phyloP scores from a whole-genome alignment of 805 yeast species.

The Soucietia sequanensis region DNA sequence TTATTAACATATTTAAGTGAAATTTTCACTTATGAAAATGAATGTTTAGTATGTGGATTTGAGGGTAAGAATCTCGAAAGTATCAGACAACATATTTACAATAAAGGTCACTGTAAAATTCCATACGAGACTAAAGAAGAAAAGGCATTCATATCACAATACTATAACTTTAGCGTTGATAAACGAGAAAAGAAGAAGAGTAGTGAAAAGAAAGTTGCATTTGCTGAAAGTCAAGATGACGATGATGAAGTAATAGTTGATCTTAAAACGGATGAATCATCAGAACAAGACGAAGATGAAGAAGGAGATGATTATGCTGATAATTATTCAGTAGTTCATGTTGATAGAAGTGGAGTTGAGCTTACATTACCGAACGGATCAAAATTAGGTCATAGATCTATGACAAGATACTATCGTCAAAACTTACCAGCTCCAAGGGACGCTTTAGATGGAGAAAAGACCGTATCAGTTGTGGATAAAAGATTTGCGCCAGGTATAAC shows the following conservation, averaged over 20 bases:
- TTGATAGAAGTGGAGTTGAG: slow-evolving; percentile 63
- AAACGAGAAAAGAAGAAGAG: slow-evolving; percentile 8
- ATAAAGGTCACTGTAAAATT: slow-evolving; percentile 46
- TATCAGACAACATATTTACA: slow-evolving; percentile 41
- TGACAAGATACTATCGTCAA: slow-evolving; percentile 71
- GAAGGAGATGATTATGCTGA: slow-evolving; percentile 18
- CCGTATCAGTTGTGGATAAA: slow-evolving; percentile 76
- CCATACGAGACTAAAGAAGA: slow-evolving; percentile 46
- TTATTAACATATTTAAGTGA: slow-evolving; percentile 38
- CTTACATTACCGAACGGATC: slow-evolving; percentile 75
- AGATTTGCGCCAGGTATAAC: slow-evolving; percentile 41
- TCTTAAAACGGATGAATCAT: slow-evolving; percentile 5
- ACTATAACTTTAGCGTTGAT: slow-evolving; percentile 33
- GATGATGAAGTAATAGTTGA: slow-evolving; percentile 6
- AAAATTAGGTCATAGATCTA: slow-evolving; percentile 77
- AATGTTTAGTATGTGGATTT: slow-evolving; percentile 46
- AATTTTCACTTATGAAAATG: slow-evolving; percentile 37
- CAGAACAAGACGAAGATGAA: slow-evolving; percentile 13
- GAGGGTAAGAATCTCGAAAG: slow-evolving; percentile 40
- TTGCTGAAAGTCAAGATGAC: slow-evolving; percentile 18
- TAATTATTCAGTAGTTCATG: slow-evolving; percentile 32
- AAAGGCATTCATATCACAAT: slow-evolving; percentile 31
- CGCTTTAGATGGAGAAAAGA: slow-evolving; percentile 61
- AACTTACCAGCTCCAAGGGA: slow-evolving; percentile 29
- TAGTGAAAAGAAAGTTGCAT: slow-evolving; percentile 24